Conservation (phyloP, 2,329 filamentous ascomycete species). For the Elsinoe arachidis region DNA sequence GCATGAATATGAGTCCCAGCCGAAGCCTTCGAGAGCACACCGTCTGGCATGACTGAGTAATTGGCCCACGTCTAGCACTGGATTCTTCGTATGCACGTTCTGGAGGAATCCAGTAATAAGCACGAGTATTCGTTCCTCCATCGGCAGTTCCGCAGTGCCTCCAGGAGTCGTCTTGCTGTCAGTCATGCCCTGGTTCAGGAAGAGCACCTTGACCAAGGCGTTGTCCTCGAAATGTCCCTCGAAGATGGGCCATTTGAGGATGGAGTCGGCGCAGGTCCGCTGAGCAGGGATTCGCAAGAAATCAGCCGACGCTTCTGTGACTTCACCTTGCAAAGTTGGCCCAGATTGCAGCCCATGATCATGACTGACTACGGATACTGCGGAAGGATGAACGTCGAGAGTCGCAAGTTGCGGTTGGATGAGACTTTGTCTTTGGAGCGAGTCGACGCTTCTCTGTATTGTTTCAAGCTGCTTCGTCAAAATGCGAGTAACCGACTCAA, state of each 20-base stretch:
- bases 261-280: constrained; percentile 22
- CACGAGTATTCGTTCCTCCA: constrained; percentile 24
- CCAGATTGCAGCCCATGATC: too few relatives aligned
- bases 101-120: constrained; percentile 28
- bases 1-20: constrained; percentile 28
- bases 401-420: too few relatives aligned
- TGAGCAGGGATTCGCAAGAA: constrained; percentile 23
- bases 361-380: too few relatives aligned
- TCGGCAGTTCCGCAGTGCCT: constrained; percentile 14
- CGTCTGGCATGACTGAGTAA: constrained; percentile 21
- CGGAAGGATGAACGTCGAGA: too few relatives aligned
- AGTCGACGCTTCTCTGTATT: too few relatives aligned
- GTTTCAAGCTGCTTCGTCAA: too few relatives aligned
- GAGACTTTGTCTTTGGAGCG: too few relatives aligned
- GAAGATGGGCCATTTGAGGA: constrained; percentile 26
- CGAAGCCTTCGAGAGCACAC: constrained; percentile 23
- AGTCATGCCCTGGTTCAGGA: constrained; percentile 8
- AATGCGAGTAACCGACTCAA: too few relatives aligned
- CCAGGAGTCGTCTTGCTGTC: background rate
- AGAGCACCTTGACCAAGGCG: constrained; percentile 19
- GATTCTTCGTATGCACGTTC: constrained; percentile 32
- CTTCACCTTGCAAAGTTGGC: too few relatives aligned
- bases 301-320: constrained; percentile 15
- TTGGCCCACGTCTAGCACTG: constrained; percentile 27
- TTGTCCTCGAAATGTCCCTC: constrained; percentile 17